Evolutionary conservation across 805 yeast genomes (phyloP).

Genomic region (Wickerhamomyces bisporus): DNA sequence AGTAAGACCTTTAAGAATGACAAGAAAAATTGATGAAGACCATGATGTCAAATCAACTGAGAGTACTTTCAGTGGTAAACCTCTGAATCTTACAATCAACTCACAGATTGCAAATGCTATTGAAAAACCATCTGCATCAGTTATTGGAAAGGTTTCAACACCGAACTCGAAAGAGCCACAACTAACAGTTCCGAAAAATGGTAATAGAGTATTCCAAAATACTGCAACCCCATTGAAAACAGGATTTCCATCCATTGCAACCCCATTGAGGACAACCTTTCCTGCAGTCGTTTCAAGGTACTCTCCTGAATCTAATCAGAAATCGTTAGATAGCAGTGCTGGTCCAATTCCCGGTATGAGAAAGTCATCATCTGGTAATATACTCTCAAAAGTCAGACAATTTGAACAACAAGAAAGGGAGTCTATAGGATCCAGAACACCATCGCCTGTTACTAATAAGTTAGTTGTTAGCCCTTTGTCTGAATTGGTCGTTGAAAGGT

Average conservation of each 20-base stretch:
- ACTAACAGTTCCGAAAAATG: neutral
- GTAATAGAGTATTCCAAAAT: neutral
- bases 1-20: constrained; percentile 66
- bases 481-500: constrained; percentile 15
- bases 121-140: constrained; percentile 1
- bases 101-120: constrained; percentile 12
- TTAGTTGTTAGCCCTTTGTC: constrained; percentile 15
- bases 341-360: constrained; percentile 13
- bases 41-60: too few species aligned
- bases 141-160: too few species aligned
- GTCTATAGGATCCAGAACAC: constrained; percentile 11
- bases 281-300: constrained; percentile 13
- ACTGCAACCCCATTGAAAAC: constrained; percentile 8
- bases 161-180: constrained; percentile 2
- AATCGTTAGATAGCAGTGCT: neutral
- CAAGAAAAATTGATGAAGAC: constrained; percentile 41
- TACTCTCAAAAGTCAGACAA: constrained; percentile 27
- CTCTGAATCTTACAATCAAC: constrained; percentile 17
- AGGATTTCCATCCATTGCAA: constrained; percentile 10
- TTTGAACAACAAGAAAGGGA: constrained; percentile 23
- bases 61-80: constrained; percentile 8
- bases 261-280: constrained; percentile 11
- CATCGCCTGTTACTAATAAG: constrained; percentile 8
- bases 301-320: constrained; percentile 12
- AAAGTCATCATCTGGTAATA: constrained; percentile 24